phyloP scores from a whole-genome alignment of 345 rosid species.

The Boechera retrofracta region DNA sequence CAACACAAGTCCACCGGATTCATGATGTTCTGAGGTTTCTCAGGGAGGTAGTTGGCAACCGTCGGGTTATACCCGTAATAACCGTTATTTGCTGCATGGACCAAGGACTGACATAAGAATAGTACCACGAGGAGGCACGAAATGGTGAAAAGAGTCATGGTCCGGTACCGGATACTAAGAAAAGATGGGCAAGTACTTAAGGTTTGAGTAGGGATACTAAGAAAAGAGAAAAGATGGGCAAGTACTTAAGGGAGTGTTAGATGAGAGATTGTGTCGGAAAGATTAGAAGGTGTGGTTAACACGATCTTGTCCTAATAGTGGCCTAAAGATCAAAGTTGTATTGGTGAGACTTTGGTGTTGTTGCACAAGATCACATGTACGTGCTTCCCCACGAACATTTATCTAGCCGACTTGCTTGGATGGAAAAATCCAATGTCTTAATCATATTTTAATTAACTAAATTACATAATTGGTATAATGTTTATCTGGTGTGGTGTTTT shows the following conservation, averaged over 20 bases:
- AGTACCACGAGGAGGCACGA: slow-evolving; percentile 25
- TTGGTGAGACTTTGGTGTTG: slow-evolving; percentile 42
- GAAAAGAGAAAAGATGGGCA: slow-evolving; percentile 25
- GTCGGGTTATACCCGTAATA: slow-evolving; percentile 43
- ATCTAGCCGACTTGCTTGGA: slow-evolving; percentile 32
- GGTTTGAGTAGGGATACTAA: slow-evolving; percentile 19
- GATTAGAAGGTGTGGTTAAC: slow-evolving; percentile 45
- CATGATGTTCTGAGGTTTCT: slow-evolving; percentile 43
- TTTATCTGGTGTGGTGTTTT: slow-evolving; percentile 23
- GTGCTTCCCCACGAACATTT: slow-evolving; percentile 43
- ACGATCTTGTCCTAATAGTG: slow-evolving; percentile 43
- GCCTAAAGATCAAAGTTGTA: slow-evolving; percentile 40
- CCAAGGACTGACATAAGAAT: slow-evolving; percentile 32
- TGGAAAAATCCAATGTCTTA: neutral
- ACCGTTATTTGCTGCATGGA: slow-evolving; percentile 21
- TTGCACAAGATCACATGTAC: slow-evolving; percentile 35
- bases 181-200: slow-evolving; percentile 37
- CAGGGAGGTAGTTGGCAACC: slow-evolving; percentile 43
- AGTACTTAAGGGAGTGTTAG: slow-evolving; percentile 42
- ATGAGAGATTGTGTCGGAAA: slow-evolving; percentile 40
- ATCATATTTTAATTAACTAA: neutral
- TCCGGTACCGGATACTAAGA: neutral
- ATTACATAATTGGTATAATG: neutral
- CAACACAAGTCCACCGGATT: slow-evolving; percentile 83
- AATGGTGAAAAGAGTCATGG: slow-evolving; percentile 30